A percentile compares a stretch with the other conserved stretches of the same genome.
These are phyloP conservation scores for Fraxinus cuspidata DNA, from an alignment of 257 asterid genomes.

Conservation along the genomic window DNA sequence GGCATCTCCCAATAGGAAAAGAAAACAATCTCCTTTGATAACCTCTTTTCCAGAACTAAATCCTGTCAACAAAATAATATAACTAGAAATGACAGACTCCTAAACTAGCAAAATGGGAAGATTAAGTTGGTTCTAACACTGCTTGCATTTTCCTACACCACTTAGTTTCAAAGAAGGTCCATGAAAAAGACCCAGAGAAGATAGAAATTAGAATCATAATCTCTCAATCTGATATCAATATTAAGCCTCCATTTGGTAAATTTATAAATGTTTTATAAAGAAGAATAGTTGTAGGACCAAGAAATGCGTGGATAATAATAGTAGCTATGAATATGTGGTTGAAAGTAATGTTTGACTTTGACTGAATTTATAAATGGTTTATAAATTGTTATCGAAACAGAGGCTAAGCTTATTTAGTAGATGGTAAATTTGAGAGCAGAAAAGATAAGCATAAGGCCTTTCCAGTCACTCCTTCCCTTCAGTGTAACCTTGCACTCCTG, in stretches of 20 bases:
- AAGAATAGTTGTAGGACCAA: too few relatives aligned
- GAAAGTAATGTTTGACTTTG: too few relatives aligned
- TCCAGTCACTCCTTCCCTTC: constrained; percentile 18
- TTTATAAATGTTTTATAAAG: too few relatives aligned
- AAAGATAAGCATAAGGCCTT: constrained; percentile 3
- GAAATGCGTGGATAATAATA: too few relatives aligned
- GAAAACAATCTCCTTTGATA: background rate
- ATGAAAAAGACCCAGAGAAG: background rate
- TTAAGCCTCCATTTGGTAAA: too few relatives aligned
- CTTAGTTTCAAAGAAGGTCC: background rate
- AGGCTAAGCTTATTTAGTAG: constrained; percentile 2
- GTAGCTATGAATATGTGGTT: too few relatives aligned
- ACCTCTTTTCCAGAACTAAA: background rate
- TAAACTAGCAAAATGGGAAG: background rate
- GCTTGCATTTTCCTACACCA: background rate
- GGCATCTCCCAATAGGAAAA: background rate
- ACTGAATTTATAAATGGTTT: too few relatives aligned
- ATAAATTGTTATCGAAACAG: too few relatives aligned
- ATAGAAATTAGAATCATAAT: background rate
- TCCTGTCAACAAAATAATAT: background rate
- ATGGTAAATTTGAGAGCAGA: constrained; percentile 11
- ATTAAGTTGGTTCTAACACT: background rate
- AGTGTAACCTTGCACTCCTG: background rate
- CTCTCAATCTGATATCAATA: background rate
- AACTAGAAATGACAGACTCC: background rate